phyloP scores from a whole-genome alignment of 2,329 filamentous ascomycete genomes.

The Aquanectria penicillioides region DNA sequence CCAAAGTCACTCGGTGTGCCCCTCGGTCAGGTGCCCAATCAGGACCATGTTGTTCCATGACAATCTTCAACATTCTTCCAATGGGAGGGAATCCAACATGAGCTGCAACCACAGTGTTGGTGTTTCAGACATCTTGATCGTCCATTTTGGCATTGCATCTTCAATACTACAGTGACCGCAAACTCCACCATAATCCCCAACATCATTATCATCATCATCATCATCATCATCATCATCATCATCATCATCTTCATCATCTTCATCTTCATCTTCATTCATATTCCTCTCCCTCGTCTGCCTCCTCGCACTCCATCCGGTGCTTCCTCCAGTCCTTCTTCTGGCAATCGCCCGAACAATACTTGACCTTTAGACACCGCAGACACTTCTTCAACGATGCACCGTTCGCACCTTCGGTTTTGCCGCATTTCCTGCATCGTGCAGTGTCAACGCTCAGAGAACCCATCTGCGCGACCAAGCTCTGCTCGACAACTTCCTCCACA shows the following conservation, averaged over 20 bases:
- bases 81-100: too few relatives aligned
- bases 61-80: slow-evolving; percentile 3
- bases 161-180: too few relatives aligned
- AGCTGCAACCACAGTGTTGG: too few relatives aligned
- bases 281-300: neutral
- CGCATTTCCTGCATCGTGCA: slow-evolving; percentile 51
- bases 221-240: neutral
- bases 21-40: slow-evolving; percentile 11
- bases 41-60: slow-evolving; percentile 4
- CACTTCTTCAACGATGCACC: slow-evolving; percentile 55
- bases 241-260: neutral
- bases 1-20: slow-evolving; percentile 14
- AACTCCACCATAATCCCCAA: too few relatives aligned
- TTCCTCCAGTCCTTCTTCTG: slow-evolving; percentile 65
- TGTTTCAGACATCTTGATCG: too few relatives aligned
- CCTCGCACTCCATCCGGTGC: slow-evolving; percentile 57
- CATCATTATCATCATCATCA: neutral
- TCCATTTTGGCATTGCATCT: too few relatives aligned
- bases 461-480: slow-evolving; percentile 26
- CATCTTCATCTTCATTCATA: neutral
- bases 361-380: slow-evolving; percentile 52
- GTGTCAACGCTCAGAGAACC: neutral
- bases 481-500: slow-evolving; percentile 53
- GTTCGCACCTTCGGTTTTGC: slow-evolving; percentile 42
- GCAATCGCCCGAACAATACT: slow-evolving; percentile 63